Evolutionary conservation across 1,139 yeast species (phyloP).

Genomic region (Yamadazyma aaseri): DNA sequence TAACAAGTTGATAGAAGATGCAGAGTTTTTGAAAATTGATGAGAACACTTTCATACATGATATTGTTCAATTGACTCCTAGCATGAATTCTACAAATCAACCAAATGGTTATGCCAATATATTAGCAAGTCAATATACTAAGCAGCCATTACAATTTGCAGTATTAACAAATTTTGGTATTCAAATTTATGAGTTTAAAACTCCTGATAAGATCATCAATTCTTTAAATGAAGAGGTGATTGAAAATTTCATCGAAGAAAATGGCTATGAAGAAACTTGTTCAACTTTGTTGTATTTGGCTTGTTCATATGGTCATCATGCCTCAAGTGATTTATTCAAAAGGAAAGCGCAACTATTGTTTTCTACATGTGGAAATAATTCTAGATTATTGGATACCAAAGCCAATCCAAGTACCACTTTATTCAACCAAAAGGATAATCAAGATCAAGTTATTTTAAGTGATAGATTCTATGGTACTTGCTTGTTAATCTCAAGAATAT

Average conservation of each 20-base stretch:
- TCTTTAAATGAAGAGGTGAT: constrained; percentile 60
- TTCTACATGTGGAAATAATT: constrained; percentile 55
- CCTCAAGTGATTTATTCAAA: constrained; percentile 49
- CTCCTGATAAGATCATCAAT: constrained; percentile 76
- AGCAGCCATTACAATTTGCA: constrained; percentile 66
- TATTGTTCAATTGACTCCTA: constrained; percentile 66
- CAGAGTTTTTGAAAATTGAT: constrained; percentile 62
- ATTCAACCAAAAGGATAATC: constrained; percentile 17
- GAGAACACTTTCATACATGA: constrained; percentile 57
- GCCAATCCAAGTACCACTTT: constrained; percentile 5
- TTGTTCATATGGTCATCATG: constrained; percentile 59
- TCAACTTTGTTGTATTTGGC: constrained; percentile 83
- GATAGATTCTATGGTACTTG: constrained; percentile 94
- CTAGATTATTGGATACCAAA: constrained; percentile 37
- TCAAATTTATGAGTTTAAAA: constrained; percentile 70
- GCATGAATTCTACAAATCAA: constrained; percentile 66
- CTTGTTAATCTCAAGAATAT: constrained; percentile 70
- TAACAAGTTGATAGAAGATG: constrained; percentile 74
- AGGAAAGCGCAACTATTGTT: constrained; percentile 52
- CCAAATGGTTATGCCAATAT: constrained; percentile 83
- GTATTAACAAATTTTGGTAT: constrained; percentile 80
- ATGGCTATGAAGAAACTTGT: constrained; percentile 71
- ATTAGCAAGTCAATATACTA: constrained; percentile 79
- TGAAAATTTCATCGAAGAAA: constrained; percentile 48
- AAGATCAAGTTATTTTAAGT: constrained; percentile 78